A percentile compares a stretch with the other conserved stretches of the same genome.
Evolutionary conservation across 2,329 filamentous ascomycete species (phyloP).

Genomic region (Trichoderma gracile): DNA sequence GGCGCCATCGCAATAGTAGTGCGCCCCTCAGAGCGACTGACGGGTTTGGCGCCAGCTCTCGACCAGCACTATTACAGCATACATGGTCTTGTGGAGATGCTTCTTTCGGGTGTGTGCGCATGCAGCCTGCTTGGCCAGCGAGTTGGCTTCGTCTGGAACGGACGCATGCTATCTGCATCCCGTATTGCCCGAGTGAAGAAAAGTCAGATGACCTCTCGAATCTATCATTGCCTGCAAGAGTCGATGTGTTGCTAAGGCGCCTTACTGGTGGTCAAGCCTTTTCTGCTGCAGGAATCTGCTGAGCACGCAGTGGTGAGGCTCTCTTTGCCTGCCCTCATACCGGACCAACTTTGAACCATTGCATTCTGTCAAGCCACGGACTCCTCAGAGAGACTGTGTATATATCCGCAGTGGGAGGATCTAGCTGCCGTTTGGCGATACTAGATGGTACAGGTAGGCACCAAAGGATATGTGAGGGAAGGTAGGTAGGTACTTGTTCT

Average conservation of each 20-base stretch:
- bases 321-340: background rate
- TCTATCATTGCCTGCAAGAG: background rate
- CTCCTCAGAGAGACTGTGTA: background rate
- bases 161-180: background rate
- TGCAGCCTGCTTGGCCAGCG: constrained; percentile 3
- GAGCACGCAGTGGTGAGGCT: constrained; percentile 13
- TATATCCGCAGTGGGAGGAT: background rate
- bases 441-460: background rate
- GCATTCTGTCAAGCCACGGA: background rate
- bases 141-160: background rate
- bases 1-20: constrained; percentile 10
- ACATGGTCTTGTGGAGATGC: constrained; percentile 4
- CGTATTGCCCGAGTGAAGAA: constrained; percentile 8
- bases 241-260: background rate
- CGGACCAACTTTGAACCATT: background rate
- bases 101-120: constrained; percentile 7
- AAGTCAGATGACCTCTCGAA: background rate
- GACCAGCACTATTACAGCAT: background rate
- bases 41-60: constrained; percentile 3
- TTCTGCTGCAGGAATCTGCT: background rate
- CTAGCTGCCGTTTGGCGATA: background rate
- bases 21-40: background rate
- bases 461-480: background rate
- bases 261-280: background rate
- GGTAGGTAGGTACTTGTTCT: too few species aligned